A percentile compares a stretch with the other conserved stretches of the same genome.
Conservation (phyloP, 2,329 filamentous ascomycete species). For the Beauveria asiatica region DNA sequence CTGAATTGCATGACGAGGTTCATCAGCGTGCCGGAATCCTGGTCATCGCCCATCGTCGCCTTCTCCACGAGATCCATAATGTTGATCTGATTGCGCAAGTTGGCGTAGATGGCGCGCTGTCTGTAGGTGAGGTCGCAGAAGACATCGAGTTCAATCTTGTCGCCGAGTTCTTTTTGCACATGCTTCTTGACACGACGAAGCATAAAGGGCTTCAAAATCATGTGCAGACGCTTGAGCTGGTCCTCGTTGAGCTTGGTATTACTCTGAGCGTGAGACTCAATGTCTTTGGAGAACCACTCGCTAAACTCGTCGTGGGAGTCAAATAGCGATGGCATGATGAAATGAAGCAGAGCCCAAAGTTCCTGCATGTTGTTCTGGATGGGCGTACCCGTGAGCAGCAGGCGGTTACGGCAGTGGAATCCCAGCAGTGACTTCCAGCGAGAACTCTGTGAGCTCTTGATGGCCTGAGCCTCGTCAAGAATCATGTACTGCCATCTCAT, state of each 20-base stretch:
- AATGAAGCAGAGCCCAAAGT: constrained; percentile 93
- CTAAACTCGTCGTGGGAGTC: constrained; percentile 89
- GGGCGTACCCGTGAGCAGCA: constrained; percentile 89
- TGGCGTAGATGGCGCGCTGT: constrained; percentile 87
- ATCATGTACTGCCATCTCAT: constrained; percentile 99
- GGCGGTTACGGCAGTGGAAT: constrained; percentile 90
- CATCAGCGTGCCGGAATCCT: constrained; percentile 94
- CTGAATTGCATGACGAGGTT: constrained; percentile 99
- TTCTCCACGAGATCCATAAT: constrained; percentile 98
- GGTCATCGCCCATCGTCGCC: constrained; percentile 85
- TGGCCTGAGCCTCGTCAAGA: constrained; percentile 94
- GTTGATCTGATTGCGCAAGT: constrained; percentile 91
- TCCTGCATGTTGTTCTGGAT: constrained; percentile 99
- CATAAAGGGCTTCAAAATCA: constrained; percentile 99
- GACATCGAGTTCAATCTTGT: constrained; percentile 95
- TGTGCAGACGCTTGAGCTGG: constrained; percentile 90
- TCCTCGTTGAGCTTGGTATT: constrained; percentile 99
- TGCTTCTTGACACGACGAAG: constrained; percentile 99
- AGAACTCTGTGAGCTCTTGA: constrained; percentile 95
- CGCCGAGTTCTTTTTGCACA: constrained; percentile 95
- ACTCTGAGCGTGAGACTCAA: constrained; percentile 95
- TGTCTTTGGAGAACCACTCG: constrained; percentile 92
- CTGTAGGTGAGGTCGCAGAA: constrained; percentile 96
- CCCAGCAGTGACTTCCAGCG: constrained; percentile 92
- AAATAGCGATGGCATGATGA: constrained; percentile 99